Conservation (phyloP, 176 grass and related monocot species). For the Triticum monococcum region DNA sequence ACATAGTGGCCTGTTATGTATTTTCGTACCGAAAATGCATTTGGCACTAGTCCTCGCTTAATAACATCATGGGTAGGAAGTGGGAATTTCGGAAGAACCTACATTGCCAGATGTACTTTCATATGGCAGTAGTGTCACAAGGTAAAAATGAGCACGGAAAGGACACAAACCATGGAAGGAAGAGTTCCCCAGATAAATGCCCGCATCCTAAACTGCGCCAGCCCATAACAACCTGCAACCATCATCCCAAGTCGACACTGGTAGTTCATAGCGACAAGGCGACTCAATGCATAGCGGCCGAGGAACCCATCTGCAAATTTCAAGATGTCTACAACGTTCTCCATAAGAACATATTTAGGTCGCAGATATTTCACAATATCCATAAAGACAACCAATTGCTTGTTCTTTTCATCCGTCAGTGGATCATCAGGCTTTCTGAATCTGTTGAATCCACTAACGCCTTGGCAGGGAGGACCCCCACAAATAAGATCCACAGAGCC, state of each 20-base stretch:
- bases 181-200: constrained; percentile 63
- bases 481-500: neutral
- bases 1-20: neutral
- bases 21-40: constrained; percentile 50
- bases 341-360: constrained; percentile 67
- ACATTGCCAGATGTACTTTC: neutral
- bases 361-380: constrained; percentile 61
- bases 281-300: constrained; percentile 49
- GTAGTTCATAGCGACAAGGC: constrained; percentile 55
- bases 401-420: constrained; percentile 54
- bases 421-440: constrained; percentile 35
- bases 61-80: constrained; percentile 64
- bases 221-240: constrained; percentile 62
- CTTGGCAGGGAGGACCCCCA: neutral
- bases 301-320: constrained; percentile 64
- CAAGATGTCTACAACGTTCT: constrained; percentile 73
- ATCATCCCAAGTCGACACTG: constrained; percentile 64
- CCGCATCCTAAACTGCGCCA: constrained; percentile 64
- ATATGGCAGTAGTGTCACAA: neutral
- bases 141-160: neutral
- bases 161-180: constrained; percentile 45
- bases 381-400: constrained; percentile 60
- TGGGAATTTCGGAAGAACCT: constrained; percentile 68
- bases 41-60: constrained; percentile 40
- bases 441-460: constrained; percentile 46